Conservation (phyloP, 441 rosid genomes). For the Kokia cookei region DNA sequence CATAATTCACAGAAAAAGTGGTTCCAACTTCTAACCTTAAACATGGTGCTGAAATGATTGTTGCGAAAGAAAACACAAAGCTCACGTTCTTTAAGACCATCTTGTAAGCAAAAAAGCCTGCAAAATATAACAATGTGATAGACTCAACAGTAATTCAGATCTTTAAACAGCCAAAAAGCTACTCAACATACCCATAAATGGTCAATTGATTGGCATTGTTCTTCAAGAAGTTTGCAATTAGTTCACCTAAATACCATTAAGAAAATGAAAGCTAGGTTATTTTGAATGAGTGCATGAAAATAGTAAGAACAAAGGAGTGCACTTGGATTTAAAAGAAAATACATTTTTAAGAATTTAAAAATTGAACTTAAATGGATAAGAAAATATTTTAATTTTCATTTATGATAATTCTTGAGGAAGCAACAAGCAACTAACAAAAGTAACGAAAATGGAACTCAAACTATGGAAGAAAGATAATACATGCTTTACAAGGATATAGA, state of each 20-base stretch:
- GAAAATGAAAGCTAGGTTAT: slow-evolving; percentile 9
- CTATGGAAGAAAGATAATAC: neutral
- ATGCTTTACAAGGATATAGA: neutral
- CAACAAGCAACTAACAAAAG: neutral
- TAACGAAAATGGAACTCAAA: neutral
- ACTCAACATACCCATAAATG: slow-evolving; percentile 62
- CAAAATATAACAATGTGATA: slow-evolving; percentile 5
- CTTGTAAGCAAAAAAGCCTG: slow-evolving; percentile 89
- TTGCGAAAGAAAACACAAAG: slow-evolving; percentile 96
- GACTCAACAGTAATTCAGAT: slow-evolving; percentile 8
- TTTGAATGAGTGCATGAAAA: slow-evolving; percentile 6
- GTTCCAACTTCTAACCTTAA: slow-evolving; percentile 58
- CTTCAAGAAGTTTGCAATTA: slow-evolving; percentile 71
- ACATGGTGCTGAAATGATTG: slow-evolving; percentile 98
- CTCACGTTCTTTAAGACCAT: slow-evolving; percentile 91
- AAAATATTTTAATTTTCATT: neutral
- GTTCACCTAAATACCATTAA: slow-evolving; percentile 54
- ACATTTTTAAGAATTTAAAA: neutral
- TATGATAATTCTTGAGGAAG: neutral
- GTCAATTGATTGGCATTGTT: slow-evolving; percentile 89
- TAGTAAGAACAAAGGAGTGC: neutral
- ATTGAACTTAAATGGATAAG: neutral
- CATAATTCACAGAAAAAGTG: slow-evolving; percentile 4
- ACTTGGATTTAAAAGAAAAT: neutral
- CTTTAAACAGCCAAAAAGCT: slow-evolving; percentile 11